A percentile compares a stretch with the other conserved stretches of the same genome.
Evolutionary conservation across 768 basidiomycete genomes (phyloP).

Genomic region (Chalciporus chontae): DNA sequence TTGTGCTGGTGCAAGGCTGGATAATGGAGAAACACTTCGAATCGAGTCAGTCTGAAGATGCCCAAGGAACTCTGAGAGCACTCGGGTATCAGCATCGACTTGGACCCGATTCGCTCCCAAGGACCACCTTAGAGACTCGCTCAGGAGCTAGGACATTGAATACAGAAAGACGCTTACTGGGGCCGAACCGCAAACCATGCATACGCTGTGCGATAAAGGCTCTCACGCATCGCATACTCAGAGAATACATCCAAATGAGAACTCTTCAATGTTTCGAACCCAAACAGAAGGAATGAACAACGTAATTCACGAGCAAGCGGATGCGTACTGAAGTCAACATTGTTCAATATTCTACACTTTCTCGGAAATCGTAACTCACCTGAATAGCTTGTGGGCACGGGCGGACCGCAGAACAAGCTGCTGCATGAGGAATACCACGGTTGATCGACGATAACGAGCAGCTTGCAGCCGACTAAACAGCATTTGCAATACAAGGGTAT

Average conservation of each 20-base stretch:
- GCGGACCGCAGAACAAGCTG: constrained; percentile 82
- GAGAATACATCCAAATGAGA: constrained; percentile 81
- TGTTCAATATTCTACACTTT: background rate
- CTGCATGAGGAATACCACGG: constrained; percentile 82
- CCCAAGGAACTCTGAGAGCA: constrained; percentile 79
- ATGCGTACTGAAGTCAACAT: constrained; percentile 62
- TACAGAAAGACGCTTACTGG: constrained; percentile 56
- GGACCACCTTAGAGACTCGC: constrained; percentile 68
- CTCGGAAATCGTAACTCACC: constrained; percentile 43
- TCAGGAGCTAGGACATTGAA: background rate
- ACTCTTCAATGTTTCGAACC: constrained; percentile 87
- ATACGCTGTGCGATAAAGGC: constrained; percentile 76
- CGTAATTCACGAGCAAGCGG: constrained; percentile 86
- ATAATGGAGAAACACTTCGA: constrained; percentile 52
- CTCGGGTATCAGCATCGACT: constrained; percentile 82
- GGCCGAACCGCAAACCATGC: constrained; percentile 94
- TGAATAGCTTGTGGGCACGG: constrained; percentile 63
- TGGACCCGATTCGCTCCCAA: constrained; percentile 94
- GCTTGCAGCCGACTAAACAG: constrained; percentile 91
- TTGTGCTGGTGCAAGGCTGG: constrained; percentile 59
- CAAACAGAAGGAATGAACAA: constrained; percentile 89
- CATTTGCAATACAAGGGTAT: constrained; percentile 81
- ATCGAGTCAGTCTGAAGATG: constrained; percentile 74
- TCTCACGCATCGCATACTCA: constrained; percentile 71
- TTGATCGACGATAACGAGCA: constrained; percentile 81